Evolutionary conservation across 1,284 basidiomycete genomes (phyloP), one percentile per base, ranked within the genome.

Genomic region (Cryptococcus sp.): DNA sequence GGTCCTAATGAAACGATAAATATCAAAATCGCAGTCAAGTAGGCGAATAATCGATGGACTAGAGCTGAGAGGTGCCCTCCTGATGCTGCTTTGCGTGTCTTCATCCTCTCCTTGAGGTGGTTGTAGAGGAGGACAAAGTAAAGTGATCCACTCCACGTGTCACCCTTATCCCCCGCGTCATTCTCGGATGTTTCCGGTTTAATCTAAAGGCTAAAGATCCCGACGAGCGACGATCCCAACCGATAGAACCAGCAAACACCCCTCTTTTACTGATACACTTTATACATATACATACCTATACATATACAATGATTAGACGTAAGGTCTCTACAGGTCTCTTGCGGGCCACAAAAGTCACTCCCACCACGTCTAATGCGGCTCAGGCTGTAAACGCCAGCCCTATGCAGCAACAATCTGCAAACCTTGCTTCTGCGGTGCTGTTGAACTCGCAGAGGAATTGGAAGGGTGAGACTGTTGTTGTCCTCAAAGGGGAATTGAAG

Each of bases 1-100:
- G 96, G 94, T 0, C 93, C 94, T 5, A 85, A 78, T 0, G 85
- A 78, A 36, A 93, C 79, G 22, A 89, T 75, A 49, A 76, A 74
- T 49, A 91, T 78, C 21, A 89, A 67, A 14, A 82, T 40, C 14
- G 72, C 68, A 39, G 75, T 71, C 22, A 70, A 50, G 32, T 64
- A 50, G 3, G 65, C 60, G 53, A 70, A 69, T 7, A 74, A 43
- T 19, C 55, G 50, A 52, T 70, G 67, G 3, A 70, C 52, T 18
- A 67, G 5, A 2, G 46, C 19, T 11, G 64, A 63, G 46, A 69
- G n/a, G 7, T 60, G 37, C 46, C 37, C 16, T 22, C 22, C 11
- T n/a, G 39, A 41, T 10, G 24, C 37, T 40, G 40, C 22, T n/a
- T 40, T 36, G 46, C 46, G 28, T n/a, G 28, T 18, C 24, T 46